Evolutionary conservation across 768 basidiomycete species (phyloP), one percentile per base, ranked within the genome.

Genomic region (Naganishia friedmannii): DNA sequence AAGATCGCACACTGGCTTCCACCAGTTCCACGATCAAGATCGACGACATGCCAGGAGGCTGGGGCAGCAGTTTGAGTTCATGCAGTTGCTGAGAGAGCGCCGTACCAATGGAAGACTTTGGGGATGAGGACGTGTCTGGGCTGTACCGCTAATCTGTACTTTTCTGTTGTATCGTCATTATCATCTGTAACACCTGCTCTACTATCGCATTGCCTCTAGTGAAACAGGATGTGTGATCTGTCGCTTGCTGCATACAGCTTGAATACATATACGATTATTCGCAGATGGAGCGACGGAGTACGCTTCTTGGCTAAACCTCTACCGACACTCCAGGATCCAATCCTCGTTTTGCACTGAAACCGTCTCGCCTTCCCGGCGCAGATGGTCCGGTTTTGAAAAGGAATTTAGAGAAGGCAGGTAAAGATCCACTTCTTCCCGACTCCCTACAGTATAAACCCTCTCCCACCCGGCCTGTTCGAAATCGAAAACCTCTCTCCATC

Each of bases 21-120:
- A 23, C 34, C 66, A 53, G 46, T 32, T 55, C 31, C 5, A 60
- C 39, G 6, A 58, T 51, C 56, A 69, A 56, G 68, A 60, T 58
- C 19, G 60, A 63, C 39, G 57, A 58, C 31, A 60, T 69, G 68
- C 68, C 68, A 15, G 68, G 57, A 21, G 68, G 68, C 5, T 69
- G 68, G 68, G 46, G 68, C 2, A 69, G 68, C 26, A 45, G 45
- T 58, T 37, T 60, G 12, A 45, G 54, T 19, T 46, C 42, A 7
- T 69, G 68, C 48, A 58, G 45, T 23, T 69, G 68, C 32, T 69
- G 46, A 69, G 60, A 9, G 10, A 58, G n/a, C 55, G 7, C 7
- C 2, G 32, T 21, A 7, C n/a, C 34, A 39, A 13, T 26, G 19
- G 26, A 45, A 31, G 54, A n/a, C 21, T 51, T 6, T 4, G 6